Base-by-base conservation (phyloP, 139 green algal genomes). In the Chlamydomonas sphaeroides region DNA sequence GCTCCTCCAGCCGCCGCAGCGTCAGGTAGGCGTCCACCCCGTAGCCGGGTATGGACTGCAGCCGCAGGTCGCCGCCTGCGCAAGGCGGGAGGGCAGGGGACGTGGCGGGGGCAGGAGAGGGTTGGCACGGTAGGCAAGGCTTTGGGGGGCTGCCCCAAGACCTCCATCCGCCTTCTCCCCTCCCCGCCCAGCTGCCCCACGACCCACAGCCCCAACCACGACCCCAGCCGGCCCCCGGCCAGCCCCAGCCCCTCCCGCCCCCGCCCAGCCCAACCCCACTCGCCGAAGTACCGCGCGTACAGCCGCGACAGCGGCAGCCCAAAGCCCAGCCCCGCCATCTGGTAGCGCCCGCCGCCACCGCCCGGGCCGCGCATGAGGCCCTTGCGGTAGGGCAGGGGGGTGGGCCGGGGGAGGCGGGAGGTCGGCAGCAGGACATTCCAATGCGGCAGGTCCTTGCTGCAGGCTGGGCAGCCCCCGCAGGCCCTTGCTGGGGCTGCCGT, bases 231-330 rank as follows among this genome's bases (percentile, higher is more conserved):
- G n/a, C n/a, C n/a, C n/a, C n/a, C n/a, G n/a, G n/a, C n/a, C n/a
- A n/a, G n/a, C n/a, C n/a, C n/a, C n/a, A n/a, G n/a, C n/a, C n/a
- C n/a, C n/a, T n/a, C n/a, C n/a, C n/a, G n/a, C n/a, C n/a, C n/a
- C n/a, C n/a, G n/a, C n/a, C n/a, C n/a, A n/a, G n/a, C n/a, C n/a
- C n/a, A n/a, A n/a, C n/a, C n/a, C n/a, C n/a, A n/a, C n/a, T 66
- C 61, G 86, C 91, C 91, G 88, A 98, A 98, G 90, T 98, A 98
- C 10, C 90, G 78, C 0, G 95, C 95, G 84, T 98, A 95, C 63
- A 98, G 84, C 15, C 95, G 88, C 0, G 92, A 95, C 39, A 98
- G 86, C 0, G 95, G 95, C 78, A 98, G 89, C 1, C 95, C 95
- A 74, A 98, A 98, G 8, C 95, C 95, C 28, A 98, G 85, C 14